Base-by-base conservation (phyloP, 1,139 yeast species). In the Tardiomyces digboiensis region DNA sequence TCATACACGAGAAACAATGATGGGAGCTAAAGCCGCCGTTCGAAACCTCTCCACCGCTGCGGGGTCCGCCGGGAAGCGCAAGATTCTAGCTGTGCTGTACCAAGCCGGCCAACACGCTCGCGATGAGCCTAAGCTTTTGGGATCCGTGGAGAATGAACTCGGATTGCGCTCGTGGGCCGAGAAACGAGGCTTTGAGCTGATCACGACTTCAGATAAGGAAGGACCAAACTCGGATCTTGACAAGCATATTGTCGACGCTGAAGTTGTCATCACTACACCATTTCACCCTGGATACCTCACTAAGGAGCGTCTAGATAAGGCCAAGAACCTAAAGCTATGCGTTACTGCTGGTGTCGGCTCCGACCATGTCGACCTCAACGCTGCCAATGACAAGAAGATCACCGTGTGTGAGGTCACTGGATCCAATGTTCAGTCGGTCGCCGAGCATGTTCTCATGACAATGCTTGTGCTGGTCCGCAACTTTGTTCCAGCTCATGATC, bases 331-430 rank as follows among this genome's bases (percentile, higher is more conserved):
- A 65, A 83, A 82, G 68, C 61, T 81, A 47, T 72, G 82, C 51
- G 70, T 83, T 55, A 84, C 91, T 43, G 93, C 93, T 7, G 94
- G 93, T 53, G 89, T 84, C 49, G 94, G 94, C 7, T 80, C 87
- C 12, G 94, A 84, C 61, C 93, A 84, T 63, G 71, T 83, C 51
- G 93, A 83, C 57, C 72, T 84, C 57, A 72, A 73, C 53, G 85
- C 85, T 53, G 87, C 88, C 52, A 81, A 82, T 61, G 76, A 76
- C 57, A 62, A 65, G 46, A 67, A 71, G 51, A 75, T 84, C 56
- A 73, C 83, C 16, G 93, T 84, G 19, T 68, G 79, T 43, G 93
- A 83, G 66, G 93, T 83, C 45, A 84, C 94, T 29, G 93, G 93
- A 5, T 80, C 89, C 44, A 83, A 84, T 59, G 89, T 83, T 41